phyloP scores from a whole-genome alignment of 352 stramenopile genomes.

The Phytopythium montanum region DNA sequence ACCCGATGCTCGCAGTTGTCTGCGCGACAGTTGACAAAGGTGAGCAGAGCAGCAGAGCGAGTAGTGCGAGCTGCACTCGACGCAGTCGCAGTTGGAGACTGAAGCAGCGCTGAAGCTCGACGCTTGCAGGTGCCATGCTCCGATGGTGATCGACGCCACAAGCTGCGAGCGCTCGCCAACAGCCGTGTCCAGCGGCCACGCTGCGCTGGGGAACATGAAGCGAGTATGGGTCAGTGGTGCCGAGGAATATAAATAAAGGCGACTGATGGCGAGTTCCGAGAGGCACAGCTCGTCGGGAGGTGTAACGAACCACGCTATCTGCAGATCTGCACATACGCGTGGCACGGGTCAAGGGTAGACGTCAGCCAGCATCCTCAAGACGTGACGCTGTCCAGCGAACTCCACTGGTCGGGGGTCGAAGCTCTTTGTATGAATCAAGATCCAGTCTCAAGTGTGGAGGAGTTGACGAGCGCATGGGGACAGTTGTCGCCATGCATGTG shows the following conservation, averaged over 20 bases:
- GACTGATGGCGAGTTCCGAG: neutral
- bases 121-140: neutral
- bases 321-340: neutral
- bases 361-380: too few relatives aligned
- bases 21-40: slow-evolving; percentile 21
- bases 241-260: neutral
- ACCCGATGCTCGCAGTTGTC: slow-evolving; percentile 53
- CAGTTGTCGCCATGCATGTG: neutral
- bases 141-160: neutral
- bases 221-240: neutral
- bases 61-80: neutral
- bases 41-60: neutral
- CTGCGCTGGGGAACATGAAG: neutral
- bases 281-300: neutral
- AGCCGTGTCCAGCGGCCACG: neutral
- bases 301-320: neutral
- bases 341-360: neutral
- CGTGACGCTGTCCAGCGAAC: too few relatives aligned
- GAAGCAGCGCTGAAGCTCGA: neutral
- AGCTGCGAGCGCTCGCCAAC: neutral
- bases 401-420: neutral
- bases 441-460: neutral
- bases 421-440: neutral
- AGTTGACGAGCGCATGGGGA: neutral
- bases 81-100: neutral